Evolutionary conservation across 169 alveolate genomes (phyloP).

Genomic region (Plasmodium adleri): DNA sequence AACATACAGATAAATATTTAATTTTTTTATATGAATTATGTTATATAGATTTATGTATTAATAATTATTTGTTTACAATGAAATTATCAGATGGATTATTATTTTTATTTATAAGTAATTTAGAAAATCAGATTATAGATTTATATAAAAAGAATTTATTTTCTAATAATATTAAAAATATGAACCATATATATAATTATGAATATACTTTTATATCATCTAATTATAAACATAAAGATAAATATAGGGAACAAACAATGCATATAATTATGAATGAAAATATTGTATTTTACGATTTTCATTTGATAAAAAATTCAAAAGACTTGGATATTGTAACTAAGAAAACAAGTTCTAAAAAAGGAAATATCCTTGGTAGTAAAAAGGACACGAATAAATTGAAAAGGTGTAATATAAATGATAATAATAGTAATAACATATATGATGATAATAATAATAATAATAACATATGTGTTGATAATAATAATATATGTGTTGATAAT

Average conservation of each 20-base stretch:
- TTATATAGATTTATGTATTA: slow-evolving; percentile 31
- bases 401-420: background rate
- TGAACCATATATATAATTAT: slow-evolving; percentile 25
- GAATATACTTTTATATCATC: slow-evolving; percentile 63
- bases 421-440: background rate
- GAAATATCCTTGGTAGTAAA: background rate
- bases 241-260: slow-evolving; percentile 2
- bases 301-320: slow-evolving; percentile 12
- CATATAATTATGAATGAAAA: slow-evolving; percentile 56
- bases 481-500: background rate
- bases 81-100: slow-evolving; percentile 42
- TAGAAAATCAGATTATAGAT: slow-evolving; percentile 23
- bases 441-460: background rate
- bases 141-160: slow-evolving; percentile 35
- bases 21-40: slow-evolving; percentile 54
- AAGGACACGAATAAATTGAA: too few relatives aligned
- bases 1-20: slow-evolving; percentile 40
- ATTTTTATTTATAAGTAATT: slow-evolving; percentile 25
- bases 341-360: slow-evolving; percentile 2
- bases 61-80: slow-evolving; percentile 25
- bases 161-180: background rate
- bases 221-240: slow-evolving; percentile 43
- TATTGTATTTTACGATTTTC: slow-evolving; percentile 59
- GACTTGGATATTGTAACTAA: background rate
- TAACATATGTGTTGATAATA: background rate